These are phyloP conservation scores for Fusarium chaquense DNA, from an alignment of 2,329 filamentous ascomycete species.

Conservation along the genomic window DNA sequence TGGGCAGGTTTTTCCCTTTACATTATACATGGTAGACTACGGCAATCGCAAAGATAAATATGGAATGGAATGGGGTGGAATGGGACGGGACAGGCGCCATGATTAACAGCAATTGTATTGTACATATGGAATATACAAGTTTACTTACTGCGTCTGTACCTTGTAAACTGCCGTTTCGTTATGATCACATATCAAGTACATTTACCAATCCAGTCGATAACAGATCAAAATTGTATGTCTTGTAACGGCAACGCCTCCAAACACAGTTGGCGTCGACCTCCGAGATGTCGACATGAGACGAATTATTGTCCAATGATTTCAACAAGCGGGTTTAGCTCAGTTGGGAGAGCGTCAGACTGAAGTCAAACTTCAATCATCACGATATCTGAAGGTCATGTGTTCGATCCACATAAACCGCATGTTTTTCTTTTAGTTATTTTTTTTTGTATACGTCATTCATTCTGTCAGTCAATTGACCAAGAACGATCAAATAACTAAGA, in stretches of 20 bases:
- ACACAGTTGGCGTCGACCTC: neutral
- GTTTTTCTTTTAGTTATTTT: conserved; percentile 22
- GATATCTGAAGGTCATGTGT: conserved; percentile 51
- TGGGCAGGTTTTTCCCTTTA: conserved; percentile 4
- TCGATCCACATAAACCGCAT: conserved; percentile 50
- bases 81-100: conserved; percentile 1
- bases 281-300: neutral
- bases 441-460: neutral
- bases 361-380: conserved; percentile 39
- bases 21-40: neutral
- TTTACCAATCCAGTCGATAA: too few species aligned
- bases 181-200: neutral
- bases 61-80: neutral
- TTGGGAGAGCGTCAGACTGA: conserved; percentile 48
- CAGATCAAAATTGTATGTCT: too few species aligned
- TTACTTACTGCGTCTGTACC: neutral
- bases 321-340: conserved; percentile 50
- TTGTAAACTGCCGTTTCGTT: neutral
- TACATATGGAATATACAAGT: neutral
- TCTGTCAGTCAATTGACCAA: neutral
- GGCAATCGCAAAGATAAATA: conserved; percentile 6
- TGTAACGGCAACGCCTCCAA: too few species aligned
- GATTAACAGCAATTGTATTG: conserved; percentile 1
- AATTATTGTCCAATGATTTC: fast-evolving
- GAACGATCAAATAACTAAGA: neutral